Evolutionary conservation across 495 filamentous ascomycete species (phyloP), one percentile per base, ranked within the genome.

Genomic region (Aspergillus olivimuriae): DNA sequence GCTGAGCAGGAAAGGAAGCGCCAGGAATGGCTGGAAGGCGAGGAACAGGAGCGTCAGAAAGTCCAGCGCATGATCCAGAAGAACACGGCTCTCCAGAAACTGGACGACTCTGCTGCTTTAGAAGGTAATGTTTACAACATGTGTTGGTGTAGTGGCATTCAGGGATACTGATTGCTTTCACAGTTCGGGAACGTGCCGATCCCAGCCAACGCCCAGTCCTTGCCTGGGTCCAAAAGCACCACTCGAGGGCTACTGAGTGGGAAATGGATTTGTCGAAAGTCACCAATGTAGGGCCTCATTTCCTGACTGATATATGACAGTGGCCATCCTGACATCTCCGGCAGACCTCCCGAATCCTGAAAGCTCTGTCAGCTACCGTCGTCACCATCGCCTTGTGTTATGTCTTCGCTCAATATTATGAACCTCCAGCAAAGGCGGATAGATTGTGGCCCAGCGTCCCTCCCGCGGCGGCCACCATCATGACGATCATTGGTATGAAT

Each of bases 401-500:
- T 24, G 57, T 65, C 15, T 81, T 82, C 45, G 75, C 80, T 12
- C 49, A 67, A 21, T 68, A 72, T 41, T 94, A 94, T 55, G 70
- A 65, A 31, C 76, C 86, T 15, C 83, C 86, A 0, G 60, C 62
- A 21, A 65, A 61, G 15, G 61, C 70, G 5, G 66, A 73, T 17
- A 74, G 89, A 39, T 50, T 91, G 35, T 89, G 75, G 57, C 86
- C 87, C 0, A 78, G 84, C 50, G 63, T 87, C 2, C 84, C 89
- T 2, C 86, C 86, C 1, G 80, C 91, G 2, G 80, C 83, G 2
- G 87, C 90, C 20, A 96, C 94, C 8, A 67, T 88, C 9, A 59
- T 77, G 35, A 68, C 67, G 11, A 69, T 96, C 40, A 75, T 91
- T 23, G 73, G 68, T 15, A 54, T 73, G 24, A 95, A 95, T 54